Evolutionary conservation across 192 early-diverging fungal species (phyloP), one percentile per base, ranked within the genome.

Genomic region (Dissophora ornata): DNA sequence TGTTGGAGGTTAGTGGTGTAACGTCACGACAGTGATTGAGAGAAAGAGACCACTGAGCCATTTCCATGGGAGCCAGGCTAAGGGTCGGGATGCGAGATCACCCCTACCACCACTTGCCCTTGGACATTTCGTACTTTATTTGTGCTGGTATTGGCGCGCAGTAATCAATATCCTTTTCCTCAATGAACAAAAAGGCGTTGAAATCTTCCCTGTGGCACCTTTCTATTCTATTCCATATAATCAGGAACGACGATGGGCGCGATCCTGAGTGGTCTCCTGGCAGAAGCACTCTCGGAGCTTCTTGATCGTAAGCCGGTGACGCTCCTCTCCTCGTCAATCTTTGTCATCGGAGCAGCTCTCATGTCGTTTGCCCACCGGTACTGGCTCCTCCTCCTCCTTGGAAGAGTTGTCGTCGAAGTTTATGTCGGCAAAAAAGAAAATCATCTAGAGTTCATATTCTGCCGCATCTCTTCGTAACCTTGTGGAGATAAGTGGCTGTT

Each of bases 391-490:
- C 69, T 86, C 13, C 38, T 87, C 4, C 34, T 81, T 16, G 86
- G 86, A 52, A 62, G 86, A 50, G 65, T 87, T n/a, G 81, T 87
- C 15, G 81, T 87, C 42, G 86, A 84, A 47, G 52, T 87, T 10
- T 84, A 79, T 26, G 86, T 87, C 13, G 84, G 73, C 63, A n/a
- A n/a, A n/a, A n/a, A n/a, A n/a, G n/a, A n/a, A 71, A 49, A 30
- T n/a, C n/a, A n/a, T n/a, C n/a, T n/a, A n/a, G n/a, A n/a, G n/a
- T n/a, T n/a, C n/a, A n/a, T n/a, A n/a, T n/a, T n/a, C n/a, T n/a
- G n/a, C n/a, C n/a, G n/a, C n/a, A n/a, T n/a, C n/a, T n/a, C n/a
- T n/a, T n/a, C n/a, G n/a, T n/a, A n/a, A n/a, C n/a, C n/a, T n/a
- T n/a, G n/a, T n/a, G n/a, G 19, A 41, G 18, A 36, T n/a, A n/a